Percentiles rank a stretch among this genome's conserved stretches.
Conservation (phyloP, 148 eudicot genomes). For the Heliamphora exappendiculata region DNA sequence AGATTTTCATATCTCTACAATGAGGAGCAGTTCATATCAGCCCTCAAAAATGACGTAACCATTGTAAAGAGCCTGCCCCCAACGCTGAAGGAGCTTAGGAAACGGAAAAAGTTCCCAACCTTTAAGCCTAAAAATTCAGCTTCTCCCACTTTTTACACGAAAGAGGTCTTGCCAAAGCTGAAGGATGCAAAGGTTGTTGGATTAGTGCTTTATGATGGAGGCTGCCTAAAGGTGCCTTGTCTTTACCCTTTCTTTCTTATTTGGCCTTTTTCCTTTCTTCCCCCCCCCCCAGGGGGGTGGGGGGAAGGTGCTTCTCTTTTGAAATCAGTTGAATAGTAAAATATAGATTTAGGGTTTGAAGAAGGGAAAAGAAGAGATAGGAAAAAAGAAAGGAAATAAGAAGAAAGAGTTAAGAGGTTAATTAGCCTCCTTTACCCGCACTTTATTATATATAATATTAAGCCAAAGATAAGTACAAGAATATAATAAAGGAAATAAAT, state of each 20-base stretch:
- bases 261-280: not conserved
- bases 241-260: not conserved
- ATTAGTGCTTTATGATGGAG: slow-evolving; percentile 70
- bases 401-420: too few species aligned
- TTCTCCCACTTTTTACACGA: slow-evolving; percentile 55
- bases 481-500: too few species aligned
- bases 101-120: slow-evolving; percentile 51
- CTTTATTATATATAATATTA: too few species aligned
- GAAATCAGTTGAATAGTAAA: too few species aligned
- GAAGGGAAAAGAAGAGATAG: too few species aligned
- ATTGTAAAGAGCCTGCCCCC: slow-evolving; percentile 68
- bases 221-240: slow-evolving; percentile 78
- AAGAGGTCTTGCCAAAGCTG: slow-evolving; percentile 66
- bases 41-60: slow-evolving; percentile 65
- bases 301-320: not conserved
- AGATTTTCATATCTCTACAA: slow-evolving; percentile 87
- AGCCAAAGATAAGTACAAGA: too few species aligned
- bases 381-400: too few species aligned
- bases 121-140: slow-evolving; percentile 67
- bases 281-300: too few species aligned
- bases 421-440: too few species aligned
- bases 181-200: slow-evolving; percentile 74
- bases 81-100: slow-evolving; percentile 61
- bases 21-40: slow-evolving; percentile 73
- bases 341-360: too few species aligned